phyloP scores from a whole-genome alignment of 768 basidiomycete species.

The Cantharellus cinnabarinus region DNA sequence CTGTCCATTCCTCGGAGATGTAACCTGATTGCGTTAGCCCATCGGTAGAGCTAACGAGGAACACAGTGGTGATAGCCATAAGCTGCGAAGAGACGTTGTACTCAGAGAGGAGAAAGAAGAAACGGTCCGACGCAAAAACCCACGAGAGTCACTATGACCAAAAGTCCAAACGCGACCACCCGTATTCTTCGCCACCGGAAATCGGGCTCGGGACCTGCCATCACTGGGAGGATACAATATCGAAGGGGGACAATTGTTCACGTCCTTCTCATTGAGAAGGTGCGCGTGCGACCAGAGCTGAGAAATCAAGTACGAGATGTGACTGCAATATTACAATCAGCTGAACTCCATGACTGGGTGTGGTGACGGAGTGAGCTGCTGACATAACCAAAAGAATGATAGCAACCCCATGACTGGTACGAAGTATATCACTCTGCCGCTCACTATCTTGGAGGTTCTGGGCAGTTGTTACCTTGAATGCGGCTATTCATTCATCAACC shows the following conservation, averaged over 20 bases:
- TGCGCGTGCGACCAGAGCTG: background rate
- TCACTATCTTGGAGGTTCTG: conserved; percentile 5
- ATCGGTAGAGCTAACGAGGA: conserved; percentile 62
- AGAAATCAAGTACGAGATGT: too few species aligned
- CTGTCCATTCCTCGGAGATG: conserved; percentile 55
- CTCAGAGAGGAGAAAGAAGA: conserved; percentile 40
- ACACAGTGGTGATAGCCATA: conserved; percentile 39
- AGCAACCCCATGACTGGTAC: conserved; percentile 67
- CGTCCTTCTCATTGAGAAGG: background rate
- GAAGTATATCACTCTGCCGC: conserved; percentile 26
- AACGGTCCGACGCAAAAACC: conserved; percentile 32
- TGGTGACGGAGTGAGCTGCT: too few species aligned
- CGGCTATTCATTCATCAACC: conserved; percentile 21
- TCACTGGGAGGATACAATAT: conserved; percentile 3
- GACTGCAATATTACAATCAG: too few species aligned
- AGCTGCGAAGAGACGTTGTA: conserved; percentile 17
- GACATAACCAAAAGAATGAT: conserved; percentile 52
- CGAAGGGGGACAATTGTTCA: background rate
- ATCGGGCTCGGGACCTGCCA: background rate
- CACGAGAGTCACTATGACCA: background rate
- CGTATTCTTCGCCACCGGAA: background rate
- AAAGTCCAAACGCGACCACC: background rate
- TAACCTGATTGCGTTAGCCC: conserved; percentile 36
- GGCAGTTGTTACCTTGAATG: conserved; percentile 40
- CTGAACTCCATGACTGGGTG: too few species aligned